Conservation (phyloP, 345 rosid genomes). For the Orychophragmus violaceus region DNA sequence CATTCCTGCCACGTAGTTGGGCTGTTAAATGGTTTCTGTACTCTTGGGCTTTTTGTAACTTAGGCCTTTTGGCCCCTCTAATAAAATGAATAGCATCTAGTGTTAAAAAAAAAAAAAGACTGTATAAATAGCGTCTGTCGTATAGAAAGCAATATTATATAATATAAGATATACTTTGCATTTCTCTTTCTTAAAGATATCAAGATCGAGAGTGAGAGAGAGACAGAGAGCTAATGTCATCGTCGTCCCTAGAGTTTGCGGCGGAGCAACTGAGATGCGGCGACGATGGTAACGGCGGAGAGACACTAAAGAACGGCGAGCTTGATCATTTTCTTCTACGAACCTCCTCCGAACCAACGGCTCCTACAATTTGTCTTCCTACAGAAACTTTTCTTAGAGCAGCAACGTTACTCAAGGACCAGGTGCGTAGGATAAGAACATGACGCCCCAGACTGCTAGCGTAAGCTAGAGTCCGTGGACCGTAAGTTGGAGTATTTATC, state of each 20-base stretch:
- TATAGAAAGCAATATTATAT: not conserved
- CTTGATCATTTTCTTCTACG: constrained; percentile 29
- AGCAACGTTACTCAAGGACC: constrained; percentile 65
- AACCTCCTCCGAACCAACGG: constrained; percentile 33
- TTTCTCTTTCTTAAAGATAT: not conserved
- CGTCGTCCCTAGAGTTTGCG: constrained; percentile 38
- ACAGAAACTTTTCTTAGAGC: constrained; percentile 48
- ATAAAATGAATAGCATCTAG: too few species aligned
- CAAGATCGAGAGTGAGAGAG: not conserved
- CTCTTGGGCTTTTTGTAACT: too few species aligned
- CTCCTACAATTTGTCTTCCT: constrained; percentile 30
- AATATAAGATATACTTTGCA: not conserved
- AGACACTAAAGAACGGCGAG: constrained; percentile 24
- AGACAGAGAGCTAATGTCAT: constrained; percentile 20
- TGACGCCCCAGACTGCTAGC: not conserved
- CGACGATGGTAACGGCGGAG: constrained; percentile 21
- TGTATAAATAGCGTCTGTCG: not conserved
- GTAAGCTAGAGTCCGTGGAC: not conserved
- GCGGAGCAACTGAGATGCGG: constrained; percentile 26
- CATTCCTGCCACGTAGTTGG: too few species aligned
- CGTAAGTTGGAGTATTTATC: not conserved
- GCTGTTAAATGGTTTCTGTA: too few species aligned
- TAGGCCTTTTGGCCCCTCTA: too few species aligned
- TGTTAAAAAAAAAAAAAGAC: too few species aligned
- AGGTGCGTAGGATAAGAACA: constrained; percentile 38